Evolutionary conservation across 208 protist species (phyloP), one percentile per base, ranked within the genome.

Genomic region (Herpetomonas tarakana): DNA sequence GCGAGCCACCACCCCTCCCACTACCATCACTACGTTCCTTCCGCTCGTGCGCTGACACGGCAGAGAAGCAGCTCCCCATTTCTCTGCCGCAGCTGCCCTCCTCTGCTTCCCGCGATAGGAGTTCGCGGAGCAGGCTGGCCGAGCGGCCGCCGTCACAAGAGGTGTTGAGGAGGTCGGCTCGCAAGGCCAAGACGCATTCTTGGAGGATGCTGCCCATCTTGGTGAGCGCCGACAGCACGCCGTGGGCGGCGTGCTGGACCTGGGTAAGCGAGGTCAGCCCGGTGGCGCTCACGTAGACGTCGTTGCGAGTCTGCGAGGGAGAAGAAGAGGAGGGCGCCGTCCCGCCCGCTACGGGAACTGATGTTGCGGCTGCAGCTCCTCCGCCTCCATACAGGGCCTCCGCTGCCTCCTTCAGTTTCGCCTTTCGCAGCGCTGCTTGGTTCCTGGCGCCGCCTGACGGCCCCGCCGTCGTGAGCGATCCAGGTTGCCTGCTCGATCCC

Each of bases 121-220:
- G 41, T 46, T 24, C 24, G 3, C 24, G 31, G 46, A 3, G 55
- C 28, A 58, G 73, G 65, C 21, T 65, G 27, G 39, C 77, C 65
- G 22, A 88, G 64, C 1, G 81, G 35, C 35, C 9, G 35, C 35
- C 35, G 35, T 41, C 66, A n/a, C 52, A 62, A 28, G 58, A 49
- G 11, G 67, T 66, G 45, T 51, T 46, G 16, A 67, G 7, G 21
- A 83, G 29, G 45, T 77, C 76, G 2, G 14, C 58, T 18, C 76
- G 71, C 30, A 83, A 62, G 2, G 71, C 86, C 50, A 89, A 57
- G 52, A 74, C 63, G 25, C 70, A 29, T 45, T 86, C 86, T 35
- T 87, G 79, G 24, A 92, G 58, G 28, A 82, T 65, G 49, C 65
- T 78, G 52, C 70, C 68, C 73, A 89, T 83, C n/a, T 76, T 62